A percentile compares a stretch with the other conserved stretches of the same genome.
Evolutionary conservation across 495 filamentous ascomycete genomes (phyloP).

Genomic region (Astrothelium subdiscretum): DNA sequence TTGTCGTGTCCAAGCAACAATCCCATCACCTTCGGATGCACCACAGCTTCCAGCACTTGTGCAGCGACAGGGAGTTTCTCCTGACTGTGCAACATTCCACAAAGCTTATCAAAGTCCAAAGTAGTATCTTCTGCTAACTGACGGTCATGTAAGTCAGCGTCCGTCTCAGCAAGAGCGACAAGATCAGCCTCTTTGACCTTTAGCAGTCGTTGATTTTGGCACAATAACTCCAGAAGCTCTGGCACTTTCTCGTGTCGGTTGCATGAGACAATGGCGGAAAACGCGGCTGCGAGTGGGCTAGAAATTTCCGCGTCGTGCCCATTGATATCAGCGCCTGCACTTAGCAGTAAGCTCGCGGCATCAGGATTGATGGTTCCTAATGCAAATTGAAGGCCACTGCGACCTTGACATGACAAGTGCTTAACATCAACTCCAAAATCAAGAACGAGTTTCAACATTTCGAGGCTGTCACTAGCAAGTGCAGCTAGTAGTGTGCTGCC

Average conservation of each 20-base stretch:
- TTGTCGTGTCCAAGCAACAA: neutral
- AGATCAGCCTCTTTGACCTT: neutral
- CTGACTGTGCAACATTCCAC: neutral
- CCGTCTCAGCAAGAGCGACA: neutral
- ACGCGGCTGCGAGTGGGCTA: neutral
- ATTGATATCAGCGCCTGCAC: neutral
- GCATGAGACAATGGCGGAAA: neutral
- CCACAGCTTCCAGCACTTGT: neutral
- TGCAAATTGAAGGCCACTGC: neutral
- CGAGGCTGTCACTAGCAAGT: neutral
- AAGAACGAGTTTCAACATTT: neutral
- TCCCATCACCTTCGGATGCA: neutral
- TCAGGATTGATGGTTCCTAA: neutral
- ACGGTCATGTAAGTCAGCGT: no score
- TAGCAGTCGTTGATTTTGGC: neutral
- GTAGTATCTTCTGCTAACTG: neutral
- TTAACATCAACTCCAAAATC: neutral
- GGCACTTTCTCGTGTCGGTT: neutral
- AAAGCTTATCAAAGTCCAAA: neutral
- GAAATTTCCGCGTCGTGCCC: neutral
- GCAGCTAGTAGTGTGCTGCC: neutral
- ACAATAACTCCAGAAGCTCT: neutral
- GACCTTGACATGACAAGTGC: neutral
- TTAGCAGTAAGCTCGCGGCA: neutral
- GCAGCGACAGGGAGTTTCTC: neutral